These are phyloP conservation scores for Thamnidium elegans DNA, from an alignment of 192 early-diverging fungal genomes.

Conservation along the genomic window DNA sequence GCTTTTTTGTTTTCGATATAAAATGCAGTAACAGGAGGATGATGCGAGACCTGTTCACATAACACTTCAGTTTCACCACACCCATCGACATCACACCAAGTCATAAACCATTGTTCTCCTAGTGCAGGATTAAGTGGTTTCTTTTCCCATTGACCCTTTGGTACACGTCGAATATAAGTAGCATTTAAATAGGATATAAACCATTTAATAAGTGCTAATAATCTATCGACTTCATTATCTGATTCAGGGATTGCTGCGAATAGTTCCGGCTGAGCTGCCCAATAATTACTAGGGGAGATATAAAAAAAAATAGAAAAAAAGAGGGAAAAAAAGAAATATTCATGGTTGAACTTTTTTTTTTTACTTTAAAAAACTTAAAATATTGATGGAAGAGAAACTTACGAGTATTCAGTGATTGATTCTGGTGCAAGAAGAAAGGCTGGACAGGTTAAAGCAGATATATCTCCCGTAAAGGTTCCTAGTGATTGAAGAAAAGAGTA, in stretches of 20 bases:
- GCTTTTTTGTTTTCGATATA: conserved; percentile 51
- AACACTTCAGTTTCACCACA: conserved; percentile 41
- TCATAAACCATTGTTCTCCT: conserved; percentile 46
- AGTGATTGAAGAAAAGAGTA: conserved; percentile 63
- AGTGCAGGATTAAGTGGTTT: conserved; percentile 46
- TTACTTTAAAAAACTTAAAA: not conserved
- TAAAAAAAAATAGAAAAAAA: not conserved
- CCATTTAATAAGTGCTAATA: conserved; percentile 66
- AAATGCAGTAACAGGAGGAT: conserved; percentile 39
- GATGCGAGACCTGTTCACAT: conserved; percentile 49
- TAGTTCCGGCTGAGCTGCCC: conserved; percentile 55
- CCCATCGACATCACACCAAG: conserved; percentile 48
- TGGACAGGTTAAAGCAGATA: conserved; percentile 72
- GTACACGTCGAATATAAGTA: conserved; percentile 63
- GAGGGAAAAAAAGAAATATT: not conserved
- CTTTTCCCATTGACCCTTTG: conserved; percentile 69
- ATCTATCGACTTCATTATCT: conserved; percentile 52
- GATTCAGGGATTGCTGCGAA: conserved; percentile 62
- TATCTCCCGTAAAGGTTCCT: conserved; percentile 70
- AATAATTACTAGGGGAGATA: conserved; percentile 42
- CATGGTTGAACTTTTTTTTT: not conserved
- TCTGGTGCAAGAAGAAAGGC: conserved; percentile 69
- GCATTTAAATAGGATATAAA: conserved; percentile 76
- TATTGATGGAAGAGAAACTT: conserved; percentile 1
- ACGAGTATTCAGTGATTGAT: conserved; percentile 74